phyloP scores from a whole-genome alignment of 345 rosid species.

The Euphorbia lathyris region DNA sequence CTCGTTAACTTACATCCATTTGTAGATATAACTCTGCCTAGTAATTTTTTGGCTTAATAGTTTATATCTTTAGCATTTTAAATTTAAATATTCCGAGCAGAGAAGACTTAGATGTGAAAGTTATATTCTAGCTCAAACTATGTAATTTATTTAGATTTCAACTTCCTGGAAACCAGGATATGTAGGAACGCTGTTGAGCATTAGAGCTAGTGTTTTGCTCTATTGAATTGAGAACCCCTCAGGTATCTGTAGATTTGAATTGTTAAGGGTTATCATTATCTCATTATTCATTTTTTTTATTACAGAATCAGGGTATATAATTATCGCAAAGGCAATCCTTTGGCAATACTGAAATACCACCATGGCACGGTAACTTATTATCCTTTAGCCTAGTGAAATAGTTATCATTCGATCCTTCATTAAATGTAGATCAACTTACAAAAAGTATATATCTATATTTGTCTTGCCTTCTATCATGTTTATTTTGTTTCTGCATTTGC shows the following conservation, averaged over 20 bases:
- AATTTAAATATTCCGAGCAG: too few species aligned
- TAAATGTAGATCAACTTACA: background rate
- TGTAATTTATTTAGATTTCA: background rate
- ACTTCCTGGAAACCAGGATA: background rate
- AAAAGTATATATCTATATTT: background rate
- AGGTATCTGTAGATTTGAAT: background rate
- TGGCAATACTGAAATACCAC: constrained; percentile 89
- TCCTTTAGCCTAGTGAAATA: background rate
- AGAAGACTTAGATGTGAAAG: too few species aligned
- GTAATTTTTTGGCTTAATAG: background rate
- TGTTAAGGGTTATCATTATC: background rate
- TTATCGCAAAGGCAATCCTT: constrained; percentile 77
- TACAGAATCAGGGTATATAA: constrained; percentile 73
- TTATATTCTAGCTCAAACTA: background rate
- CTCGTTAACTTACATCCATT: background rate
- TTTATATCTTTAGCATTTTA: background rate
- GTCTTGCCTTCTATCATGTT: background rate
- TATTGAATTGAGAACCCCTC: background rate
- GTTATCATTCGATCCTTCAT: background rate
- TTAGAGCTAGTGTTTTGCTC: background rate
- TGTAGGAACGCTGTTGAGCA: background rate
- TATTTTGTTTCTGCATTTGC: background rate
- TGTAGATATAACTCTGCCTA: background rate
- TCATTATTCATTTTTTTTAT: constrained; percentile 13
- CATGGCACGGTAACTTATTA: constrained; percentile 50